Evolutionary conservation across 768 basidiomycete species (phyloP), one percentile per base, ranked within the genome.

Genomic region (Macrolepiota dolichaula): DNA sequence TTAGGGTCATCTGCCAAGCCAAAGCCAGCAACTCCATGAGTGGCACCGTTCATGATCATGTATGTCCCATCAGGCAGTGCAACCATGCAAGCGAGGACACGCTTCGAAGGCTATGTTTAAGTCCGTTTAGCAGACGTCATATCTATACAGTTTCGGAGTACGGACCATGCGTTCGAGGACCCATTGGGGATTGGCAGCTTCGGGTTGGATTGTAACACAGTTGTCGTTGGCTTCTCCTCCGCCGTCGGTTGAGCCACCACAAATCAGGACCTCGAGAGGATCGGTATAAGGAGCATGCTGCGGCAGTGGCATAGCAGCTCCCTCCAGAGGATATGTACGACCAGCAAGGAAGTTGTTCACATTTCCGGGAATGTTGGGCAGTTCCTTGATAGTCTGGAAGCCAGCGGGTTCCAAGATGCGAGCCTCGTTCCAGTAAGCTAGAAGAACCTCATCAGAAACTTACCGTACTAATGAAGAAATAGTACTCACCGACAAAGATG

Each of bases 351-450:
- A 86, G 66, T 87, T 83, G 62, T 84, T 85, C 50, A 92, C 91
- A 0, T 86, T 78, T 0, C 86, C 90, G 0, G 91, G 91, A 63
- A 89, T 85, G 65, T 91, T 90, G 15, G 91, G 91, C 4, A 92
- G 71, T 6, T 75, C 72, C 4, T 72, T 72, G 57, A 85, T 70
- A 0, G 91, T 92, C 22, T 77, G 72, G 63, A 92, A 91, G 1
- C 82, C 88, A 11, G 69, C 75, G 0, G 87, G 85, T 60, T 92
- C 81, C 27, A 92, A 75, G 62, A 92, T 83, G 15, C 91, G 85
- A 0, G 91, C 91, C 71, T 92, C 88, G 63, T 93, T 92, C 74
- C 85, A 92, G 67, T 92, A 92, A 0, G 79, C 89, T 91, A 61
- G 7, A 17, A 27, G 24, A 9, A 37, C n/a, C 15, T 24, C 17